Conservation (phyloP, 108 stramenopile genomes). For the Pseudonitzschia pungens region DNA sequence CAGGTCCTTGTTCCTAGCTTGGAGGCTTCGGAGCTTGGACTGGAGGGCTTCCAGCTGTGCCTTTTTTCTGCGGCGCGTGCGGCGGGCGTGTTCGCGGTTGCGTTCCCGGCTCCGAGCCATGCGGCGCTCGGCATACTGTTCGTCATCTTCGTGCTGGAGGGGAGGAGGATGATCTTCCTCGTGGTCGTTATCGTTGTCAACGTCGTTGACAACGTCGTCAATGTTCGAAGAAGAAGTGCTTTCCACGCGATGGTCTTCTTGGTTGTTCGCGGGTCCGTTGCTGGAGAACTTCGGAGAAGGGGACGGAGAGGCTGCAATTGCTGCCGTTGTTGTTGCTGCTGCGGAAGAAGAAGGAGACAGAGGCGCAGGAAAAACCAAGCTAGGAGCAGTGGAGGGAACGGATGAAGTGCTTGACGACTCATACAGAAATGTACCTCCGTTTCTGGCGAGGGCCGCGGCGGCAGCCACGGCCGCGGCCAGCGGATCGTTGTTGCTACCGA, state of each 20-base stretch:
- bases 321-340: neutral
- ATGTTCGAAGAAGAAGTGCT: neutral
- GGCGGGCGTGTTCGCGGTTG: slow-evolving; percentile 90
- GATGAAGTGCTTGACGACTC: neutral
- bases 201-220: slow-evolving; percentile 11
- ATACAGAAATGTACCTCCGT: slow-evolving; percentile 13
- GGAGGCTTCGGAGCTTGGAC: slow-evolving; percentile 59
- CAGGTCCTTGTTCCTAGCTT: slow-evolving; percentile 64
- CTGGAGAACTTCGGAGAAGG: neutral
- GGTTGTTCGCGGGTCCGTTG: neutral
- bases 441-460: slow-evolving; percentile 29
- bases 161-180: neutral
- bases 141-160: slow-evolving; percentile 13
- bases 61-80: slow-evolving; percentile 89
- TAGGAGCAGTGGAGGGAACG: neutral
- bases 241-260: neutral
- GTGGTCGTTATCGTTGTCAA: slow-evolving; percentile 23
- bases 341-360: neutral
- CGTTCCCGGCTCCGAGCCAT: slow-evolving; percentile 78
- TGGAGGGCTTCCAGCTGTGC: slow-evolving; percentile 81
- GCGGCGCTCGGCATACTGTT: slow-evolving; percentile 48
- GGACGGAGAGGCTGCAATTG: neutral
- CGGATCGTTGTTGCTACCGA: slow-evolving; percentile 13
- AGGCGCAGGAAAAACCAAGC: neutral
- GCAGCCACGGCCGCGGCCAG: slow-evolving; percentile 28